These are phyloP conservation scores for Ganoderma leucocontextum DNA, from an alignment of 1,284 basidiomycete genomes.

Conservation along the genomic window DNA sequence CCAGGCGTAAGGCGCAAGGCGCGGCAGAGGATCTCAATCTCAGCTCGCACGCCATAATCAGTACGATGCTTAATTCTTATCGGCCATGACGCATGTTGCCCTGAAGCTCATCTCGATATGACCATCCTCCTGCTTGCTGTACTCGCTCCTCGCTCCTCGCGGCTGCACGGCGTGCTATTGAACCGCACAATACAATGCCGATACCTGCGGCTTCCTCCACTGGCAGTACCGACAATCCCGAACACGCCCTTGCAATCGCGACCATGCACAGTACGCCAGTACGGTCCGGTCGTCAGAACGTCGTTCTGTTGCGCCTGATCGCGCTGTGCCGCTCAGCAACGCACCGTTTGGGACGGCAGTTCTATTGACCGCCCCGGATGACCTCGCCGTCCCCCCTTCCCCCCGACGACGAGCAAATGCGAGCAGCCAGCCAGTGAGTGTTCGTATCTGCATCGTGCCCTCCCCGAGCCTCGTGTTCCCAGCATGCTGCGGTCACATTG, in stretches of 20 bases:
- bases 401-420: background rate
- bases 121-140: conserved; percentile 3
- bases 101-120: conserved; percentile 2
- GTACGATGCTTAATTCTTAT: conserved; percentile 8
- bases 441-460: background rate
- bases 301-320: background rate
- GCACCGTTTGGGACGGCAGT: background rate
- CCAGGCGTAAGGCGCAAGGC: conserved; percentile 8
- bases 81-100: background rate
- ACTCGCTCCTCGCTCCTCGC: background rate
- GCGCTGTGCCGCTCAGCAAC: background rate
- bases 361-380: background rate
- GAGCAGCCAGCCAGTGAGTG: background rate
- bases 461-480: background rate
- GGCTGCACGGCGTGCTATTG: background rate
- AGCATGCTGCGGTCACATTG: conserved; percentile 2
- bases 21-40: conserved; percentile 4
- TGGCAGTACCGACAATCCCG: conserved; percentile 1
- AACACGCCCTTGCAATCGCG: background rate
- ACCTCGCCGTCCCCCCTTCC: background rate
- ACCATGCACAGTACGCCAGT: background rate
- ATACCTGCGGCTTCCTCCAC: background rate
- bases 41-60: background rate
- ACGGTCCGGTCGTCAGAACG: background rate
- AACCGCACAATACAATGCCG: background rate